Evolutionary conservation across 169 alveolate species (phyloP).

Genomic region (Pseudocohnilembus persalinus): DNA sequence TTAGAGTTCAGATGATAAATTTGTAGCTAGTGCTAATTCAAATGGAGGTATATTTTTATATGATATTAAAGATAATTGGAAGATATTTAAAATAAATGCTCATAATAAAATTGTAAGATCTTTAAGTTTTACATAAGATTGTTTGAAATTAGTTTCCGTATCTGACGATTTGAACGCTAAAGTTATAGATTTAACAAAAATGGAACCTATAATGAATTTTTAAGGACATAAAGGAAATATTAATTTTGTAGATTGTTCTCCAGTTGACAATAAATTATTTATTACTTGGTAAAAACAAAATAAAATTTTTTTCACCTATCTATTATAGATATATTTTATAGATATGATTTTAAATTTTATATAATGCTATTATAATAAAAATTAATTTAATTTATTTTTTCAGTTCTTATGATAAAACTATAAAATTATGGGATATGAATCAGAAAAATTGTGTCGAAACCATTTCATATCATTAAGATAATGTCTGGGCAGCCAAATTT

Average conservation of each 20-base stretch:
- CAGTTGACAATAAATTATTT: slow-evolving; percentile 41
- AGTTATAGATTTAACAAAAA: slow-evolving; percentile 35
- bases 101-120: slow-evolving; percentile 42
- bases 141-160: slow-evolving; percentile 17
- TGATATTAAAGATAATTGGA: slow-evolving; percentile 2
- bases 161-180: slow-evolving; percentile 40
- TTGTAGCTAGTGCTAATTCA: slow-evolving; percentile 7
- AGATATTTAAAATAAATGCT: neutral
- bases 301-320: too few species aligned
- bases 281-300: slow-evolving; percentile 30
- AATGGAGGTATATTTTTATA: slow-evolving; percentile 7
- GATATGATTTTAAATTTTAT: too few species aligned
- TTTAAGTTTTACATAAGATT: slow-evolving; percentile 33
- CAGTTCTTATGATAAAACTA: slow-evolving; percentile 42
- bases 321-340: neutral
- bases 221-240: slow-evolving; percentile 28
- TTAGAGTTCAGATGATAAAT: neutral
- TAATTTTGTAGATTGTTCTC: slow-evolving; percentile 43
- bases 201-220: slow-evolving; percentile 33
- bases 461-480: slow-evolving; percentile 10
- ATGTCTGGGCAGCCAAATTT: slow-evolving; percentile 29
- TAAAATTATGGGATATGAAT: slow-evolving; percentile 47
- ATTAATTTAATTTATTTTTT: neutral
- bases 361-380: neutral
- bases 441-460: slow-evolving; percentile 27